These are phyloP conservation scores for Phytophthora capsici DNA, from an alignment of 352 stramenopile species.

Conservation along the genomic window DNA sequence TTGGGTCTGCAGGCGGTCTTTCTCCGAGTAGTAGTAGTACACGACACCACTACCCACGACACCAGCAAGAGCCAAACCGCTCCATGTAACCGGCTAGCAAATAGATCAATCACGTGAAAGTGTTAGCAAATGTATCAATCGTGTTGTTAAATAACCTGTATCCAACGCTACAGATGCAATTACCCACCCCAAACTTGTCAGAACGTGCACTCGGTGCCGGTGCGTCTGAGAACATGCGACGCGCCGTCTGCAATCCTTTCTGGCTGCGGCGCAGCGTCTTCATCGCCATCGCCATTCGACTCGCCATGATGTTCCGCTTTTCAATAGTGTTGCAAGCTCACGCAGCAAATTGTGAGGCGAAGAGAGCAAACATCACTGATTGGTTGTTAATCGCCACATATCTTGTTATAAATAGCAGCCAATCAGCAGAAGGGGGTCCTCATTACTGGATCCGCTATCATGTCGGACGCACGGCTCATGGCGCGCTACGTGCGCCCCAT, in stretches of 20 bases:
- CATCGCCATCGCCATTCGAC: conserved; percentile 27
- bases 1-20: conserved; percentile 87
- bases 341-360: conserved; percentile 20
- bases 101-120: not conserved
- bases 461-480: conserved; percentile 69
- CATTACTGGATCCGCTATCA: conserved; percentile 22
- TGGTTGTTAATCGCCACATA: conserved; percentile 12
- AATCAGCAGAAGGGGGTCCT: conserved; percentile 3
- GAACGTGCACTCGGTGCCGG: conserved; percentile 27
- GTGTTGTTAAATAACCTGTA: conserved; percentile 7
- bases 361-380: not conserved
- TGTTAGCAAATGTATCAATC: conserved; percentile 4
- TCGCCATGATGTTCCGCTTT: conserved; percentile 36
- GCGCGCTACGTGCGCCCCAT: conserved; percentile 83
- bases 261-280: conserved; percentile 26
- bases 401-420: not conserved
- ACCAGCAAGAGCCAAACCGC: conserved; percentile 76
- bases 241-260: not conserved
- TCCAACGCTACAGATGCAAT: not conserved
- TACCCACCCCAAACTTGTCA: conserved; percentile 76
- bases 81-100: conserved; percentile 84
- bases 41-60: conserved; percentile 76
- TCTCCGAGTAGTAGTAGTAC: conserved; percentile 91
- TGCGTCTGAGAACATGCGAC: conserved; percentile 51
- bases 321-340: conserved; percentile 14